These are phyloP conservation scores for Nepenthes gracilis DNA, from an alignment of 148 eudicot species.

Conservation along the genomic window DNA sequence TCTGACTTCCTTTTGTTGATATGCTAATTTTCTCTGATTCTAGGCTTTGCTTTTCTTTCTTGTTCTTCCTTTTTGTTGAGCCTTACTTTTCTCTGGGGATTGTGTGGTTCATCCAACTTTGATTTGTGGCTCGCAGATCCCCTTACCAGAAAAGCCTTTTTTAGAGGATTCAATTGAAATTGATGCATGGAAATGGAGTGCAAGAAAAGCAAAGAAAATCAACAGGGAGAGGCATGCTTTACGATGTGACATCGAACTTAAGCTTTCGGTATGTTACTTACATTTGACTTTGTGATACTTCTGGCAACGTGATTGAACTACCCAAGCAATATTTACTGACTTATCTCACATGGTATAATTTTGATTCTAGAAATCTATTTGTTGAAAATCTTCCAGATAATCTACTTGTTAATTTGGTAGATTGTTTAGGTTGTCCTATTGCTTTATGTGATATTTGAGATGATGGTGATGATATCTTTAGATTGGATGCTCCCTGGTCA, in stretches of 20 bases:
- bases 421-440: too few species aligned
- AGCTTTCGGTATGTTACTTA: slow-evolving; percentile 52
- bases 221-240: slow-evolving; percentile 75
- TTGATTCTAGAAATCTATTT: too few species aligned
- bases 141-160: slow-evolving; percentile 54
- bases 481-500: too few species aligned
- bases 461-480: too few species aligned
- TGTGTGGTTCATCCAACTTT: slow-evolving; percentile 1
- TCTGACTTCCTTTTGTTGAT: too few species aligned
- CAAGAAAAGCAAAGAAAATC: slow-evolving; percentile 57
- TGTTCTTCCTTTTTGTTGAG: background rate
- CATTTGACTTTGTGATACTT: background rate
- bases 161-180: slow-evolving; percentile 48
- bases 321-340: too few species aligned
- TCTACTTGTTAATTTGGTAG: too few species aligned
- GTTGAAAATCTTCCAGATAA: too few species aligned
- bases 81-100: background rate
- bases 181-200: slow-evolving; percentile 63
- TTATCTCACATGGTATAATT: too few species aligned
- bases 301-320: background rate
- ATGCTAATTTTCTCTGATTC: background rate
- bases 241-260: slow-evolving; percentile 81
- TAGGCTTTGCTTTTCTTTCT: slow-evolving; percentile 2
- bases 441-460: too few species aligned
- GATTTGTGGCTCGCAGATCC: slow-evolving; percentile 36